A percentile compares a stretch with the other conserved stretches of the same genome.
Conservation (phyloP, 331 rosid genomes). For the Saraca asoca region DNA sequence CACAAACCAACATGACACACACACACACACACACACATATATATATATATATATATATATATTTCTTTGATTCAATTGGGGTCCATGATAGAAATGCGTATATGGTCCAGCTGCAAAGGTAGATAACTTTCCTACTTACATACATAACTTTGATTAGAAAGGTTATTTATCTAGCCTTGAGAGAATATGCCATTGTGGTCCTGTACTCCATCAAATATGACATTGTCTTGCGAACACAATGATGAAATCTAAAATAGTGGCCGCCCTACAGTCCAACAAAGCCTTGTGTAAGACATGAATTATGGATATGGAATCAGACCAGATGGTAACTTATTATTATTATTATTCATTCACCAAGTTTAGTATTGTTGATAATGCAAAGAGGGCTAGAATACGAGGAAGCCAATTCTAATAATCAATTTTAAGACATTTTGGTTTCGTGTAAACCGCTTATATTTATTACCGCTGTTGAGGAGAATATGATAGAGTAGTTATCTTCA, state of each 20-base stretch:
- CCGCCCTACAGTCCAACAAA: conserved; percentile 27
- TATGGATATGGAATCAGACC: not conserved
- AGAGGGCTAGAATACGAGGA: no score
- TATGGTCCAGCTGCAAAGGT: conserved; percentile 32
- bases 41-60: no score
- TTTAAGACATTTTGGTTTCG: no score
- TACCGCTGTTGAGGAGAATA: no score
- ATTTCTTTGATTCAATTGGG: conserved; percentile 35
- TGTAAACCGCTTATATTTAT: no score
- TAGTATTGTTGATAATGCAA: no score
- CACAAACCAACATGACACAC: not conserved
- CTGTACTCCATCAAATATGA: conserved; percentile 9
- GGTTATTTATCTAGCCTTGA: conserved; percentile 32
- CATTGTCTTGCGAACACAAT: conserved; percentile 22
- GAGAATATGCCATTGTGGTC: conserved; percentile 48
- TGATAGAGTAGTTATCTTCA: no score
- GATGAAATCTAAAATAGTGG: conserved; percentile 24
- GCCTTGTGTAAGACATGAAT: conserved; percentile 7
- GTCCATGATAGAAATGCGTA: conserved; percentile 29
- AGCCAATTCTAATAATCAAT: no score
- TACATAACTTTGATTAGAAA: conserved; percentile 32
- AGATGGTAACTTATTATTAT: not conserved
- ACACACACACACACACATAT: no score
- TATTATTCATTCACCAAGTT: not conserved
- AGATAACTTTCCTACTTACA: conserved; percentile 28